Base-by-base conservation (phyloP, 1,139 yeast species). In the Yamadazyma oceani region DNA sequence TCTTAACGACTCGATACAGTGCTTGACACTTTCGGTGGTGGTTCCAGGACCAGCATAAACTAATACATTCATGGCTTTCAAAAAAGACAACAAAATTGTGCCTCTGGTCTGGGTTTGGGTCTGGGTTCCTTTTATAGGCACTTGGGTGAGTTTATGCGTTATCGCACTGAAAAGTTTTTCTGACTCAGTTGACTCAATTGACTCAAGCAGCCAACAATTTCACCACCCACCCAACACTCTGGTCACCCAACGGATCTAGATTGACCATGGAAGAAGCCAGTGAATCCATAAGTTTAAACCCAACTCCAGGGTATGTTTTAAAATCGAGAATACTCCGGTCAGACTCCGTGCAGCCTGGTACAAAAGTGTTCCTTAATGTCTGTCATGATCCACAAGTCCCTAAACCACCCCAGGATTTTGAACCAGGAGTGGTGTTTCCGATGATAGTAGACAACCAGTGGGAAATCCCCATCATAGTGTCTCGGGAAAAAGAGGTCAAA, bases 11-110 rank as follows among this genome's bases (percentile, higher is more conserved):
- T 86, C 94, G 3, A 86, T 60, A 40, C 95, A 81, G 53, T 90
- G 95, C 48, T 81, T 83, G 34, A 89, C 95, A 28, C 94, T 82
- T 41, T 88, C 95, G 1, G 85, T 71, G 0, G 97, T 86, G 8
- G 97, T 78, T 0, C 98, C 97, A 0, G 87, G 84, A 5, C 94
- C 92, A 38, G 89, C 73, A 53, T 87, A 87, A 2, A 87, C 85
- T 22, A 87, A 67, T 8, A 86, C 94, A 60, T 87, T 87, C 95
- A 86, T 85, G 4, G n/a, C 16, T 12, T 5, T 19, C 5, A 19
- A 19, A 6, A 19, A 19, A 19, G 5, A 19, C 8, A 19, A 19
- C 8, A 8, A n/a, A n/a, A n/a, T n/a, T n/a, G n/a, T n/a, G n/a
- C n/a, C n/a, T n/a, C n/a, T n/a, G n/a, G n/a, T n/a, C n/a, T n/a